Evolutionary conservation across 768 basidiomycete genomes (phyloP).

Genomic region (Termitomyces sp.): DNA sequence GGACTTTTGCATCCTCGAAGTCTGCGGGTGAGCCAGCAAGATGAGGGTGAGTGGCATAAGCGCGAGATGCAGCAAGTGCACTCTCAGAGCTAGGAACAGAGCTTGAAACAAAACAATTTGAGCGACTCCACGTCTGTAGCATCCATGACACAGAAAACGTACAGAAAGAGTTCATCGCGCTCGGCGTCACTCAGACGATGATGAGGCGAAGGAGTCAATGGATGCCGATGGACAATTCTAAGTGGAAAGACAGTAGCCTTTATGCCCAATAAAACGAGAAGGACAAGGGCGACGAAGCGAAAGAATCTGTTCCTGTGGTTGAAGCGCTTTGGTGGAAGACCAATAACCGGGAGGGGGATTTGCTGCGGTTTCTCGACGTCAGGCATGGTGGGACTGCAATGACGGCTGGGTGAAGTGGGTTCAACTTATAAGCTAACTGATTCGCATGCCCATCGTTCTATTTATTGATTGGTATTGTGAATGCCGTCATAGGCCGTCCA

Average conservation of each 20-base stretch:
- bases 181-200: slow-evolving; percentile 7
- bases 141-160: background rate
- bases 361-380: slow-evolving; percentile 6
- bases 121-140: background rate
- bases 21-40: slow-evolving; percentile 63
- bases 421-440: background rate
- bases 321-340: background rate
- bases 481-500: background rate
- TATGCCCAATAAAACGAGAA: slow-evolving; percentile 8
- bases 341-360: slow-evolving; percentile 7
- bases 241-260: slow-evolving; percentile 1
- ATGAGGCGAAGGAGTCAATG: background rate
- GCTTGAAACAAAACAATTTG: slow-evolving; percentile 22
- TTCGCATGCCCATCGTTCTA: background rate
- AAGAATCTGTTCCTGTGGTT: slow-evolving; percentile 6
- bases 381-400: slow-evolving; percentile 7
- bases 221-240: background rate
- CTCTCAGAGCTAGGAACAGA: slow-evolving; percentile 52
- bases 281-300: slow-evolving; percentile 2
- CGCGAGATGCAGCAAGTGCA: slow-evolving; percentile 50
- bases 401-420: background rate
- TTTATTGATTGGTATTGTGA: background rate
- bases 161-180: slow-evolving; percentile 18
- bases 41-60: slow-evolving; percentile 65
- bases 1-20: slow-evolving; percentile 54